phyloP scores from a whole-genome alignment of 2,329 filamentous ascomycete species.

The Gaeumannomyces tritici region DNA sequence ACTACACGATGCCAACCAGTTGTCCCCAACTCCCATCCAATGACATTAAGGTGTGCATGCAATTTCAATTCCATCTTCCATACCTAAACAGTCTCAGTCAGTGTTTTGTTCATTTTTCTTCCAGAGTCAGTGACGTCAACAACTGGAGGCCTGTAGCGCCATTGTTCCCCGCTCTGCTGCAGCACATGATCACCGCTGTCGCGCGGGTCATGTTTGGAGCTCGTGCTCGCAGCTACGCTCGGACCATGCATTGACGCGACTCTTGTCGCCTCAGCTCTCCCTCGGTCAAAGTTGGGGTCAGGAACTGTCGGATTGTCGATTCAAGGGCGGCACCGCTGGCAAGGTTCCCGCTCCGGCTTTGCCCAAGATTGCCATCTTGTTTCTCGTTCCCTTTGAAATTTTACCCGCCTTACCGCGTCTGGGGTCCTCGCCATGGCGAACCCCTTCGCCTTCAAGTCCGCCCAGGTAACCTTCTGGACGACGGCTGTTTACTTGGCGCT shows the following conservation, averaged over 20 bases:
- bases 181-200: background rate
- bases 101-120: too few species aligned
- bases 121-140: too few species aligned
- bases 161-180: background rate
- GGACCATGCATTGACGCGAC: background rate
- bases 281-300: background rate
- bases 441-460: slow-evolving; percentile 67
- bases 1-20: too few species aligned
- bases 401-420: background rate
- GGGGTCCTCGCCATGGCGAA: slow-evolving; percentile 21
- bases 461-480: slow-evolving; percentile 73
- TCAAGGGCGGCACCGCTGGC: background rate
- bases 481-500: slow-evolving; percentile 69
- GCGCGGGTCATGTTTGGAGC: background rate
- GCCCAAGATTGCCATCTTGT: background rate
- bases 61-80: too few species aligned
- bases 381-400: background rate
- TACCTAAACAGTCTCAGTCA: too few species aligned
- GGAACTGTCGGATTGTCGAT: background rate
- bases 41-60: too few species aligned
- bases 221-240: background rate
- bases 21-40: too few species aligned
- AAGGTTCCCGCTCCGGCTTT: background rate
- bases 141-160: too few species aligned
- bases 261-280: background rate